Evolutionary conservation across 257 asterid species (phyloP).

Genomic region (Lavandula angustifolia): DNA sequence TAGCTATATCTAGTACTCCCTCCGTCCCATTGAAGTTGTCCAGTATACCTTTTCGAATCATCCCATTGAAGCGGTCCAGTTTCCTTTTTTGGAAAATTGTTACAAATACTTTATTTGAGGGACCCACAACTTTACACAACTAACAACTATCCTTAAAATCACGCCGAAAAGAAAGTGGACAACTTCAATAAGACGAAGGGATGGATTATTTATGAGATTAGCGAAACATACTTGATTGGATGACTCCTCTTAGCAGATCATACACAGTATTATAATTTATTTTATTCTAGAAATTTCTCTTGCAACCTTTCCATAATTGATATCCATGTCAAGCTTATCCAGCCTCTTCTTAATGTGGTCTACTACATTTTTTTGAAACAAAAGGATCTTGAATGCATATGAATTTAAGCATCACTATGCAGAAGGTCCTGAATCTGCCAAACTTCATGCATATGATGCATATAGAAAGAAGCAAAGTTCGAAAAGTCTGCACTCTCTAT

Average conservation of each 20-base stretch:
- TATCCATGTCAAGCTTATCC: slow-evolving; percentile 8
- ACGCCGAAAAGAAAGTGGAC: too few species aligned
- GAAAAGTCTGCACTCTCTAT: too few species aligned
- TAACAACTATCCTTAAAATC: too few species aligned
- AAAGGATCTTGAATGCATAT: neutral
- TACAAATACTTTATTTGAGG: too few species aligned
- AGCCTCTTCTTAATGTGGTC: slow-evolving; percentile 7
- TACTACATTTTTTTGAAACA: neutral
- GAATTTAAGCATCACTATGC: neutral
- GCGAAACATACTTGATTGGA: slow-evolving; percentile 10
- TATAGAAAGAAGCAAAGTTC: slow-evolving; percentile 1
- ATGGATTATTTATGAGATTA: too few species aligned
- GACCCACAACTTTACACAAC: too few species aligned
- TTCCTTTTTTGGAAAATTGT: too few species aligned
- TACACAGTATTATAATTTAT: slow-evolving; percentile 7
- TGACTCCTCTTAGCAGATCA: slow-evolving; percentile 2
- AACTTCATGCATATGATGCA: slow-evolving; percentile 9
- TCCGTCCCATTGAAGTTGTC: too few species aligned
- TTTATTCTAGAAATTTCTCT: neutral
- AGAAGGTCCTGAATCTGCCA: neutral
- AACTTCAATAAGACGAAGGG: too few species aligned
- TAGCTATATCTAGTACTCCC: slow-evolving; percentile 13
- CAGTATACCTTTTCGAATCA: too few species aligned
- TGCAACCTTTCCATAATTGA: slow-evolving; percentile 5
- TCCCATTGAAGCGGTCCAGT: too few species aligned